Evolutionary conservation across 2,329 filamentous ascomycete species (phyloP), one percentile per base, ranked within the genome.

Genomic region (Paramyrothecium roridum): DNA sequence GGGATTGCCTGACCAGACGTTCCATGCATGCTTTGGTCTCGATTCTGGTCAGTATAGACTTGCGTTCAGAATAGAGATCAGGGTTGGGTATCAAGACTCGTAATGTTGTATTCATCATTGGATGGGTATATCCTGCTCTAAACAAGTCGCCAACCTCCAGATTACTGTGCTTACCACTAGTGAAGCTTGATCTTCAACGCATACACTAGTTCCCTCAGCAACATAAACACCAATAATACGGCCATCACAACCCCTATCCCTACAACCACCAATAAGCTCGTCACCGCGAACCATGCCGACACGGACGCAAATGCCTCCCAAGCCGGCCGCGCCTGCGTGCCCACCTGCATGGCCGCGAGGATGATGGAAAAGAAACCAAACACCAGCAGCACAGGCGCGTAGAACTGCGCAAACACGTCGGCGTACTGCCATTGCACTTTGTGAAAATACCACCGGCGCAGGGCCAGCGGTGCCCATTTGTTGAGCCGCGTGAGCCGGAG

Each of bases 381-480:
- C 13, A 22, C 49, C 49, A 51, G 49, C 26, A 51, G 17, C 23
- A 51, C 33, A 12, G 49, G 49, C n/a, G 49, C 49, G 30, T 51
- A 51, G 49, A 51, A 51, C 49, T 51, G 49, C 8, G 49, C 49
- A 21, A 51, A 51, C 23, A 51, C 33, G 49, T 51, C 49, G 26
- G 49, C 49, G 49, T 51, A 51, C 49, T 51, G 49, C 49, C 49
- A 51, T 3, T 16, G 49, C 26, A 51, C 49, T 20, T 51, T 51
- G 10, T 51, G 30, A 19, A 51, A 51, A 7, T 19, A 10, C 26
- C 26, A 51, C 17, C 20, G 23, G 12, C 49, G 23, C 49, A 51
- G 30, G 23, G 49, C 49, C n/a, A 19, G n/a, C n/a, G 11, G 17
- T 3, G 49, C 49, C 49, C 49, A 51, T 16, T 8, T n/a, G 49